A percentile compares a stretch with the other conserved stretches of the same genome.
Conservation (phyloP, 2,329 filamentous ascomycete species). For the Colletotrichum karsti region DNA sequence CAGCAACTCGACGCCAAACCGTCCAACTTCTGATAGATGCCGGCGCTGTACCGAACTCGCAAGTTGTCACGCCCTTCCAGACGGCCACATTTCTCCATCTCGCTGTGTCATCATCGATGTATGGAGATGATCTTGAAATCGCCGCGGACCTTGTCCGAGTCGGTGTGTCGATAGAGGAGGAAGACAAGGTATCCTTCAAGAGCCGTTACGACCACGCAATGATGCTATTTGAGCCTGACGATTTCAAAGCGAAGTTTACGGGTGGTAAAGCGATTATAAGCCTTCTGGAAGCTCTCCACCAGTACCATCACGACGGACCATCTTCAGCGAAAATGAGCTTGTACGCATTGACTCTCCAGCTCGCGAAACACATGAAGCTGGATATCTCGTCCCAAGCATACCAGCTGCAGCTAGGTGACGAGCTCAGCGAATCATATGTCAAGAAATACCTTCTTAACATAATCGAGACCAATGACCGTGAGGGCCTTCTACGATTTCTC, state of each 20-base stretch:
- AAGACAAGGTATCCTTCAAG: no score
- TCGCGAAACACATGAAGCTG: background rate
- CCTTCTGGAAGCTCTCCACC: no score
- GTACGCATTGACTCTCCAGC: background rate
- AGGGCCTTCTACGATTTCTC: background rate
- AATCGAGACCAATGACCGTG: background rate
- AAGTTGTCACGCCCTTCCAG: background rate
- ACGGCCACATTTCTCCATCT: background rate
- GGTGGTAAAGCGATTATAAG: no score
- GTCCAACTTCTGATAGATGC: background rate
- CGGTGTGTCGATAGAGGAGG: background rate
- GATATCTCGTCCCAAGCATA: no score
- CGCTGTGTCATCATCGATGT: background rate
- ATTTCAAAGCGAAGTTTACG: no score
- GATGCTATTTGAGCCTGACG: no score
- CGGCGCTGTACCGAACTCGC: background rate
- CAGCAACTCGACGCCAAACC: background rate
- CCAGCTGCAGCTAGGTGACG: background rate
- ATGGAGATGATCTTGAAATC: background rate
- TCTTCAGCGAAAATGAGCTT: background rate
- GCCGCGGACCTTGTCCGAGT: background rate
- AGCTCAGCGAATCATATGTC: no score
- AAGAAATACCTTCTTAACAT: background rate
- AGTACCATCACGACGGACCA: no score
- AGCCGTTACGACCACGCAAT: no score